Evolutionary conservation across 2,329 filamentous ascomycete genomes (phyloP), one percentile per base, ranked within the genome.

Genomic region (Fonsecaea pedrosoi): DNA sequence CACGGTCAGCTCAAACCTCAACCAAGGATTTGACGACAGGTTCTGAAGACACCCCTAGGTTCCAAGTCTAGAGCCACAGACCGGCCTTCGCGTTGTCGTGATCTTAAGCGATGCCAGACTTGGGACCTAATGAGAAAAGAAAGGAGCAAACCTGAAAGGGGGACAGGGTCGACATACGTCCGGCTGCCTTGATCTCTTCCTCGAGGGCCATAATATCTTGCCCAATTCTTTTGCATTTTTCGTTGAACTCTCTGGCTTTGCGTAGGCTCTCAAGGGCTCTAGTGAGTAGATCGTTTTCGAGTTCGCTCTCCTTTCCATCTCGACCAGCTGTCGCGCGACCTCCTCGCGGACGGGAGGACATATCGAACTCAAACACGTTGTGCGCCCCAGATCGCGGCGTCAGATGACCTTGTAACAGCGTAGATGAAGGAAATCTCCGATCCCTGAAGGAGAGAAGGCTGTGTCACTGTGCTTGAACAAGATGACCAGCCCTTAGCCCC

Each of bases 131-230:
- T 3, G n/a, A 25, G 4, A 4, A n/a, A 45, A 15, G 34, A 50
- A 64, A 68, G 54, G 38, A 1, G 15, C 25, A 4, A 57, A 45
- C 48, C 25, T 25, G 60, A 34, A 60, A 38, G 3, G 59, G 62
- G 55, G 34, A 32, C 54, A 48, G 48, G 18, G 45, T 18, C n/a
- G 50, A 68, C 68, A 40, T 53, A 79, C 80, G 79, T 75, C 81
- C 80, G 78, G 61, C 77, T 78, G 38, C 76, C 76, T 65, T 81
- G 62, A 82, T 82, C 70, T 80, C 81, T 66, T 82, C 80, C 58
- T 80, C 79, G 54, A 82, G 68, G 3, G 75, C 66, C 32, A 76
- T 73, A 62, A 82, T 81, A 60, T 81, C 79, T 21, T 77, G 75
- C 0, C 77, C 77, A 25, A 82, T 70, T 69, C 61, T 65, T 57